Evolutionary conservation across 805 yeast genomes (phyloP).

Genomic region (Starmerella vaccinii): DNA sequence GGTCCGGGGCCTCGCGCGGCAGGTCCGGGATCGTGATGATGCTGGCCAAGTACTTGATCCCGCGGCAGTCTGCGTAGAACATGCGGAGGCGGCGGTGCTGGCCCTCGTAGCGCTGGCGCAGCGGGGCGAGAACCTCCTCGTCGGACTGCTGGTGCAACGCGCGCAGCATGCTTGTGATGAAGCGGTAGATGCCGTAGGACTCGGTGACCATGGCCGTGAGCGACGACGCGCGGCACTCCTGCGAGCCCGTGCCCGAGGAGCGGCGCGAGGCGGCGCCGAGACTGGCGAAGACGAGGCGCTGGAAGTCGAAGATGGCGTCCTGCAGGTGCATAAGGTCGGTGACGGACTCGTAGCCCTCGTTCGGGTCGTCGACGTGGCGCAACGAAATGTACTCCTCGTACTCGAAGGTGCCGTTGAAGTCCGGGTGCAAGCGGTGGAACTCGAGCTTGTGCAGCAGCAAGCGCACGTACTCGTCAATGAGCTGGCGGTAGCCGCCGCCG

Average conservation of each 20-base stretch:
- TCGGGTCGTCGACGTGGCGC: slow-evolving; percentile 81
- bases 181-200: slow-evolving; percentile 84
- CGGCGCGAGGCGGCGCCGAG: slow-evolving; percentile 40
- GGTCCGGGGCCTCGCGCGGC: slow-evolving; percentile 49
- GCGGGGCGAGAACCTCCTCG: slow-evolving; percentile 65
- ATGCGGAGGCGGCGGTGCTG: slow-evolving; percentile 65
- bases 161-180: slow-evolving; percentile 78
- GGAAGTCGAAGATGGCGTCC: slow-evolving; percentile 71
- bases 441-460: slow-evolving; percentile 62
- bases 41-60: slow-evolving; percentile 68
- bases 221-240: slow-evolving; percentile 74
- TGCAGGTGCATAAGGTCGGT: slow-evolving; percentile 77
- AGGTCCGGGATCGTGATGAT: slow-evolving; percentile 70
- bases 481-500: slow-evolving; percentile 44
- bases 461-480: slow-evolving; percentile 66
- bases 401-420: slow-evolving; percentile 90
- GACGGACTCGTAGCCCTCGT: slow-evolving; percentile 87
- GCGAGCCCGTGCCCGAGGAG: slow-evolving; percentile 26
- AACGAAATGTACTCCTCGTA: slow-evolving; percentile 89
- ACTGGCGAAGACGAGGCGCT: slow-evolving; percentile 62
- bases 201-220: slow-evolving; percentile 85
- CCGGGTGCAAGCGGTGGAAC: slow-evolving; percentile 76
- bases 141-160: slow-evolving; percentile 69
- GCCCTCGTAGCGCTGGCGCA: slow-evolving; percentile 57
- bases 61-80: slow-evolving; percentile 82